These are phyloP conservation scores for Scheffersomyces insectosa DNA, from an alignment of 1,139 yeast genomes.

Conservation along the genomic window DNA sequence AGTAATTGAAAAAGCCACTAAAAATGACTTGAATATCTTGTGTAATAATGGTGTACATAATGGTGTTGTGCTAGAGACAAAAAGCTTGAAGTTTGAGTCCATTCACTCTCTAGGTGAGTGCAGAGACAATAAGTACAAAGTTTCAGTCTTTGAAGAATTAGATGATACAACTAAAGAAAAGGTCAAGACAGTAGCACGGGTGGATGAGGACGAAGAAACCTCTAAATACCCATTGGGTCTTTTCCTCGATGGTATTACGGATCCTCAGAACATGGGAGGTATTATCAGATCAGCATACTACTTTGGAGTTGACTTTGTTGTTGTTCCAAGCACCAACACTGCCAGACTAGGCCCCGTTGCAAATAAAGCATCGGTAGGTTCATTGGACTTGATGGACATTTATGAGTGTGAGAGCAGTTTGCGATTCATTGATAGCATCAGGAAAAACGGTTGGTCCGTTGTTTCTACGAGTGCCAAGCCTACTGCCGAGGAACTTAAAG, in stretches of 20 bases:
- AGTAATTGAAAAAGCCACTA: conserved; percentile 44
- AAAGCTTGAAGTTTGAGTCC: conserved; percentile 51
- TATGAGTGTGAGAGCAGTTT: conserved; percentile 60
- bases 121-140: conserved; percentile 29
- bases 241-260: conserved; percentile 79
- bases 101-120: conserved; percentile 35
- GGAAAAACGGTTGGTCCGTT: conserved; percentile 67
- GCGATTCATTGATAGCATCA: conserved; percentile 58
- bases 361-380: conserved; percentile 85
- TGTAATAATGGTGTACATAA: conserved; percentile 79
- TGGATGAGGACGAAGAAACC: conserved; percentile 7
- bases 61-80: conserved; percentile 72
- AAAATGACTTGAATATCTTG: conserved; percentile 59
- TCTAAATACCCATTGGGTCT: conserved; percentile 65
- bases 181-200: conserved; percentile 7
- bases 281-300: conserved; percentile 79
- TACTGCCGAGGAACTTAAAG: conserved; percentile 17
- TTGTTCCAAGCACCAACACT: conserved; percentile 68
- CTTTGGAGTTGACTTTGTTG: conserved; percentile 81
- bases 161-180: conserved; percentile 14
- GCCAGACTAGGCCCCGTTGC: conserved; percentile 79
- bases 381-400: conserved; percentile 70
- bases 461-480: conserved; percentile 59
- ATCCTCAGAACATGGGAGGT: conserved; percentile 91
- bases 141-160: conserved; percentile 21